Percentiles rank a stretch among this genome's conserved stretches.
Conservation (phyloP, 345 rosid genomes). For the Eutrema heterophyllum region DNA sequence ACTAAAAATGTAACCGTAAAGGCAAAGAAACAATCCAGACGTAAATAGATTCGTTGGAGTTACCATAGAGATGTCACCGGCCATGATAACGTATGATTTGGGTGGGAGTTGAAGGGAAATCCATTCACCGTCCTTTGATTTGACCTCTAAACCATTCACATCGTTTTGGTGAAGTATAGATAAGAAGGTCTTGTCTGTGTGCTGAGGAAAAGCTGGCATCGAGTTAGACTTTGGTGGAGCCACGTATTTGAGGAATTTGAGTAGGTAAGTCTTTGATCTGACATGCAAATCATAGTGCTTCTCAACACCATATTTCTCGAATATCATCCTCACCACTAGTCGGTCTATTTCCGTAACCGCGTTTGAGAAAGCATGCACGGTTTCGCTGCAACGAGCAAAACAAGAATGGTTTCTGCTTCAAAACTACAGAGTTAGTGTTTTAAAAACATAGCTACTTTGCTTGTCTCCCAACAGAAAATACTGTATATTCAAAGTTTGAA, state of each 20-base stretch:
- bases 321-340: slow-evolving; percentile 46
- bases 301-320: slow-evolving; percentile 47
- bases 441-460: not conserved
- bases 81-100: slow-evolving; percentile 45
- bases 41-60: not conserved
- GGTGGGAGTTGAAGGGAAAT: slow-evolving; percentile 42
- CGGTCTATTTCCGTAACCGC: slow-evolving; percentile 39
- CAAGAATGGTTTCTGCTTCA: not conserved
- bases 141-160: slow-evolving; percentile 49
- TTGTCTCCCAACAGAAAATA: not conserved
- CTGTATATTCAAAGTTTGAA: not conserved
- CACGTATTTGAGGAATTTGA: slow-evolving; percentile 47
- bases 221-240: slow-evolving; percentile 24
- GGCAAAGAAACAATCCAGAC: not conserved
- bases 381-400: slow-evolving; percentile 28
- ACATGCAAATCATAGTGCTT: slow-evolving; percentile 33
- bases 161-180: slow-evolving; percentile 56
- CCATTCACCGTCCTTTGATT: slow-evolving; percentile 41
- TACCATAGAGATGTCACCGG: slow-evolving; percentile 58
- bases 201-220: slow-evolving; percentile 35
- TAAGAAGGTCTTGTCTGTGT: slow-evolving; percentile 55
- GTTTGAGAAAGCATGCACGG: slow-evolving; percentile 24
- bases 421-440: not conserved
- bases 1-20: too few species aligned
- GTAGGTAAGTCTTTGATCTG: slow-evolving; percentile 34